phyloP scores from a whole-genome alignment of 495 filamentous ascomycete genomes.

The Neurospora sp. region DNA sequence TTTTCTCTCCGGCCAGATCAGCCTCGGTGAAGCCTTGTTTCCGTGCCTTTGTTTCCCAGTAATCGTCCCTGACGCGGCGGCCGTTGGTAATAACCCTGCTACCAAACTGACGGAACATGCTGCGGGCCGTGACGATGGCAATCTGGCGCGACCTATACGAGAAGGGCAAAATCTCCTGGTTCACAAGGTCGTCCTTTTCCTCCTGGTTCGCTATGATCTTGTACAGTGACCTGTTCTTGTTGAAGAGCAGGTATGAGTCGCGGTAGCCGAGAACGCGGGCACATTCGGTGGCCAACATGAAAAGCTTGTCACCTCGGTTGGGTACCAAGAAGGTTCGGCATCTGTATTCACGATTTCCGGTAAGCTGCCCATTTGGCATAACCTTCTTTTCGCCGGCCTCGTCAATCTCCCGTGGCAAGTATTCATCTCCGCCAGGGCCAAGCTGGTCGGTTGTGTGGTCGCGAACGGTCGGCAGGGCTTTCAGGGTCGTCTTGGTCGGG shows the following conservation, averaged over 20 bases:
- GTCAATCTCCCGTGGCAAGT: constrained; percentile 87
- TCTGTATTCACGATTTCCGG: constrained; percentile 77
- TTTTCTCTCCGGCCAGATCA: constrained; percentile 91
- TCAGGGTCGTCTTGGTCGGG: constrained; percentile 83
- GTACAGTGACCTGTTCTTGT: constrained; percentile 94
- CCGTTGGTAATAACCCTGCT: constrained; percentile 86
- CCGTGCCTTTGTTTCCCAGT: constrained; percentile 93
- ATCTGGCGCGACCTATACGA: constrained; percentile 97
- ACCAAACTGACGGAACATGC: constrained; percentile 99
- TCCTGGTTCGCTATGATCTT: constrained; percentile 96
- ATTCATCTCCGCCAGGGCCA: constrained; percentile 86
- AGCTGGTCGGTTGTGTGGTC: constrained; percentile 98
- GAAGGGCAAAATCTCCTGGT: constrained; percentile 91
- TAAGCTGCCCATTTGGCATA: constrained; percentile 64
- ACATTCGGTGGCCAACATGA: constrained; percentile 98
- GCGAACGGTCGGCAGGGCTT: constrained; percentile 88
- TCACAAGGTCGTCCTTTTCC: constrained; percentile 94
- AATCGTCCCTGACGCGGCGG: constrained; percentile 88
- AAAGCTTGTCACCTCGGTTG: constrained; percentile 81
- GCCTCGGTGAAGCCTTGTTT: constrained; percentile 99
- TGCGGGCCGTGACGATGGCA: constrained; percentile 94
- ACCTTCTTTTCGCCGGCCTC: constrained; percentile 93
- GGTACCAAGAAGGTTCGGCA: constrained; percentile 92
- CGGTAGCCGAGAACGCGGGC: constrained; percentile 89
- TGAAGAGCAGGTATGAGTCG: constrained; percentile 96